Conservation (phyloP, 345 rosid genomes). For the Arabidopsis suecica region DNA sequence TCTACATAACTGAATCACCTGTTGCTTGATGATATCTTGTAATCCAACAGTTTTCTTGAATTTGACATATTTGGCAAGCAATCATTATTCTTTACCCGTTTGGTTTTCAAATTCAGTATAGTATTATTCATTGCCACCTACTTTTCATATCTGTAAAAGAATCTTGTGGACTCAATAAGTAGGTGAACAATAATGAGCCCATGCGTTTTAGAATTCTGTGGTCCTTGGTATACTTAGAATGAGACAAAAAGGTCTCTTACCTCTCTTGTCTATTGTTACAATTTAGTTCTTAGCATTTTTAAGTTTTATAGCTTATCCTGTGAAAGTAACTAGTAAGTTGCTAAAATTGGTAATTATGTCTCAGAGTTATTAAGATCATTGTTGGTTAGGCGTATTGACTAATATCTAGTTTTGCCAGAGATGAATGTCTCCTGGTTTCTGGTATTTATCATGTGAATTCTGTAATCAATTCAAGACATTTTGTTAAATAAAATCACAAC, state of each 20-base stretch:
- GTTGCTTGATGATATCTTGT: conserved; percentile 15
- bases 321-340: conserved; percentile 3
- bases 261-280: conserved; percentile 6
- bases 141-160: conserved; percentile 23
- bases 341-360: conserved; percentile 4
- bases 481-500: too few species aligned
- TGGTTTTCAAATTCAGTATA: neutral
- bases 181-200: conserved; percentile 27
- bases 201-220: conserved; percentile 30
- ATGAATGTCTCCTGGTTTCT: too few species aligned
- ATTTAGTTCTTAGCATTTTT: neutral
- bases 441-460: too few species aligned
- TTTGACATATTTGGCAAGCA: conserved; percentile 25
- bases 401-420: too few species aligned
- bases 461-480: too few species aligned
- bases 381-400: too few species aligned
- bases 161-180: conserved; percentile 31
- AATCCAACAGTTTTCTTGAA: neutral
- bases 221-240: conserved; percentile 27
- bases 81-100: neutral
- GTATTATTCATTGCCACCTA: conserved; percentile 24
- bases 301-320: neutral
- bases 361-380: neutral
- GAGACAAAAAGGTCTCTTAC: conserved; percentile 24
- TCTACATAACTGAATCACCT: neutral